Conservation (phyloP, 768 basidiomycete genomes). For the Tubosaeta sp. region DNA sequence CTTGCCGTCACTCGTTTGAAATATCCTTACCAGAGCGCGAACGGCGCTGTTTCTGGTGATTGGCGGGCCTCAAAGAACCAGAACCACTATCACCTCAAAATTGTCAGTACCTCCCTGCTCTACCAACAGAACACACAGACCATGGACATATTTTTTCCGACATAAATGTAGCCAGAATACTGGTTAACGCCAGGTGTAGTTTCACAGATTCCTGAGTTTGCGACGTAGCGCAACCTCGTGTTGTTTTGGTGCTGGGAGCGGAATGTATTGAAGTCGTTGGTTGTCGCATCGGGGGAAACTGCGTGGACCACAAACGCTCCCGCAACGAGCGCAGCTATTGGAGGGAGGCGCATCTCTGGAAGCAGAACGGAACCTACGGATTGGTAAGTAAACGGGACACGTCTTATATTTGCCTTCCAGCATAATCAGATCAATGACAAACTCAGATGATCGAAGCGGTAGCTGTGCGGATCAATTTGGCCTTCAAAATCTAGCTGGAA, state of each 20-base stretch:
- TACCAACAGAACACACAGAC: slow-evolving; percentile 26
- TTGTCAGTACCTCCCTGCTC: slow-evolving; percentile 1
- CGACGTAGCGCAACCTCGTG: slow-evolving; percentile 43
- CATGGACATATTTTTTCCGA: slow-evolving; percentile 57
- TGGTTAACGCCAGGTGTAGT: slow-evolving; percentile 58
- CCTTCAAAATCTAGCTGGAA: no score
- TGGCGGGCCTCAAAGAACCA: slow-evolving; percentile 70
- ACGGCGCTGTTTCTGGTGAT: slow-evolving; percentile 56
- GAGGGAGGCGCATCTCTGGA: slow-evolving; percentile 12
- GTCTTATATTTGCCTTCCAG: not conserved
- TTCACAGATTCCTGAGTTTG: slow-evolving; percentile 61
- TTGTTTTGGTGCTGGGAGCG: slow-evolving; percentile 19
- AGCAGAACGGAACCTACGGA: not conserved
- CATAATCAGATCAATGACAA: not conserved
- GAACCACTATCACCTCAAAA: slow-evolving; percentile 49
- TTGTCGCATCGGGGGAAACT: not conserved
- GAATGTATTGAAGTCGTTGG: not conserved
- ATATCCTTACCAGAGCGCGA: slow-evolving; percentile 53
- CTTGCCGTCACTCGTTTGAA: not conserved
- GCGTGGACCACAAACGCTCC: not conserved
- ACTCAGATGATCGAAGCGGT: not conserved
- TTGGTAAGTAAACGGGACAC: not conserved
- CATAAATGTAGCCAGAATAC: slow-evolving; percentile 58
- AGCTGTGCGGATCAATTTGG: not conserved
- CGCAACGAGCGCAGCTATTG: not conserved